These are phyloP conservation scores for Dimargaris cristalligena DNA, from an alignment of 192 early-diverging fungal genomes.

Conservation along the genomic window DNA sequence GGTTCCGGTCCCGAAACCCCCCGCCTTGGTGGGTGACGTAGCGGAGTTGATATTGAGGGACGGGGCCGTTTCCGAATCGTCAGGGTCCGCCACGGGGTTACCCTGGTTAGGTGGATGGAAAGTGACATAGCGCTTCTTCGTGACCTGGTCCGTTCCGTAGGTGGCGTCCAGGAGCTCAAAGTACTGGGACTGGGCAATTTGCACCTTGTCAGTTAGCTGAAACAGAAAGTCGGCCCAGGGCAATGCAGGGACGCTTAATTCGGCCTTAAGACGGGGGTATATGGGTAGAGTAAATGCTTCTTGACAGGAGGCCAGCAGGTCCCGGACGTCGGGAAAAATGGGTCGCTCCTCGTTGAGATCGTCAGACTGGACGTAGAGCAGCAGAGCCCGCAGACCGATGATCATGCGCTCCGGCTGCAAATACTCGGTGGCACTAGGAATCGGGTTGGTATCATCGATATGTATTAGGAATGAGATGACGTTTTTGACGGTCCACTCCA, in stretches of 20 bases:
- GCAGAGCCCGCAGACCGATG: slow-evolving; percentile 54
- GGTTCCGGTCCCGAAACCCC: neutral
- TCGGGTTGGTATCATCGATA: slow-evolving; percentile 30
- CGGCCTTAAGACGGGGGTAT: neutral
- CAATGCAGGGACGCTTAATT: neutral
- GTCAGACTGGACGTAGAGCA: slow-evolving; percentile 52
- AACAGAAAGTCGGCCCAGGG: neutral
- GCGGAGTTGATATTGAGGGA: neutral
- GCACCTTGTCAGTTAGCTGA: neutral
- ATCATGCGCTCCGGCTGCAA: slow-evolving; percentile 52
- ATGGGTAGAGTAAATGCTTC: slow-evolving; percentile 11
- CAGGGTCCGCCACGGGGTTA: neutral
- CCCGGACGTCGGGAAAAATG: slow-evolving; percentile 27
- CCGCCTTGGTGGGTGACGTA: neutral
- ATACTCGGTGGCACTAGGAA: slow-evolving; percentile 28
- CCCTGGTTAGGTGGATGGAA: slow-evolving; percentile 28
- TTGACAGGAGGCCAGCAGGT: slow-evolving; percentile 20
- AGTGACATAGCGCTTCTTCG: slow-evolving; percentile 7
- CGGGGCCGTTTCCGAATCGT: neutral
- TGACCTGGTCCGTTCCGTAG: neutral
- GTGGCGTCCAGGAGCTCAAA: neutral
- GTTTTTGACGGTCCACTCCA: slow-evolving; percentile 49
- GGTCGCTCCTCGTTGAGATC: slow-evolving; percentile 33
- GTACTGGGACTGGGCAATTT: neutral
- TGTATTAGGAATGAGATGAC: slow-evolving; percentile 48